These are phyloP conservation scores for Leishmania amazonensis DNA, from an alignment of 208 protist genomes.

Conservation along the genomic window DNA sequence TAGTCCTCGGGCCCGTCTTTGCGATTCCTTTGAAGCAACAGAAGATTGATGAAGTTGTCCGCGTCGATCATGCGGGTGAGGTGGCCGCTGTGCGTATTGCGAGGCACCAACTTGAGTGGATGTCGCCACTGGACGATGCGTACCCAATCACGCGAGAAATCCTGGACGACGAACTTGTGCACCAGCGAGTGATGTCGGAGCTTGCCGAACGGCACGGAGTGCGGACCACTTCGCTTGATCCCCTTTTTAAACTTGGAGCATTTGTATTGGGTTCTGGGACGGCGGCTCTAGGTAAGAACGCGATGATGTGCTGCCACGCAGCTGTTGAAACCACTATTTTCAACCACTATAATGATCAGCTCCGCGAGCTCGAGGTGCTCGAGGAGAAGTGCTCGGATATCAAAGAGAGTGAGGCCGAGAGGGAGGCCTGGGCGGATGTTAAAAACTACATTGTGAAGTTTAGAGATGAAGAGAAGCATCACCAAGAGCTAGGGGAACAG, in stretches of 20 bases:
- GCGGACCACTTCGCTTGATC: conserved; percentile 63
- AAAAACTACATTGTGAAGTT: conserved; percentile 82
- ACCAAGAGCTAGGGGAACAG: conserved; percentile 81
- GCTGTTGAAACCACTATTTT: conserved; percentile 86
- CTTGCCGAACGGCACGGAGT: conserved; percentile 71
- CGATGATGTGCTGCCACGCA: conserved; percentile 91
- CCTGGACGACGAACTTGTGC: conserved; percentile 76
- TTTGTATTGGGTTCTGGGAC: conserved; percentile 78
- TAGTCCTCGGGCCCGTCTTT: conserved; percentile 40
- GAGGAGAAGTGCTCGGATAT: conserved; percentile 29
- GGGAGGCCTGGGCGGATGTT: conserved; percentile 55
- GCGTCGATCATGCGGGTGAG: conserved; percentile 86
- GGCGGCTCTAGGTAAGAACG: conserved; percentile 75
- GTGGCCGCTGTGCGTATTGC: conserved; percentile 82
- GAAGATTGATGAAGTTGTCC: conserved; percentile 84
- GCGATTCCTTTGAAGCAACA: conserved; percentile 46
- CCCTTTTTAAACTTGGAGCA: conserved; percentile 71
- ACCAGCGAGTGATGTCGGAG: conserved; percentile 76
- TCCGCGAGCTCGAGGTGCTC: conserved; percentile 72
- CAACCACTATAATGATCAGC: conserved; percentile 90
- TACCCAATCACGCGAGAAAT: conserved; percentile 80
- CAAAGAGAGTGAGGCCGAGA: conserved; percentile 39
- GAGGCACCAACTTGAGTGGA: conserved; percentile 72
- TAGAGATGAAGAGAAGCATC: conserved; percentile 86
- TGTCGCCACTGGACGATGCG: conserved; percentile 72